These are phyloP conservation scores for Colletotrichum gloeosporioides DNA, from an alignment of 2,329 filamentous ascomycete species.

Conservation along the genomic window DNA sequence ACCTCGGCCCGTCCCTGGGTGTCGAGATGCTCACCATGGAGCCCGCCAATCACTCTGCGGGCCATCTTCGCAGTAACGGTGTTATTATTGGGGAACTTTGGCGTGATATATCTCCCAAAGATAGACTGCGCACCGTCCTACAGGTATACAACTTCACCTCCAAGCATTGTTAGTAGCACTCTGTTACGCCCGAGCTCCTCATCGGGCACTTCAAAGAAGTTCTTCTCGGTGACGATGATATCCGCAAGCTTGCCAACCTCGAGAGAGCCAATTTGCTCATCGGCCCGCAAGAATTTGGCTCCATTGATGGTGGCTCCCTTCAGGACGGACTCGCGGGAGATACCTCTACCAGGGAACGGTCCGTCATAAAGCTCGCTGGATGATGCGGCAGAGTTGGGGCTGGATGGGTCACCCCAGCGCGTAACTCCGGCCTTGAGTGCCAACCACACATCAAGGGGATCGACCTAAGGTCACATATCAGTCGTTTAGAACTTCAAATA, in stretches of 20 bases:
- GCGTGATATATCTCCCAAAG: constrained; percentile 23
- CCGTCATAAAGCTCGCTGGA: constrained; percentile 22
- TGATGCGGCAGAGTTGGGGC: constrained; percentile 28
- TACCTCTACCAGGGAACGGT: not conserved
- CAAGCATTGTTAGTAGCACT: constrained; percentile 30
- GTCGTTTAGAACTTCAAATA: not conserved
- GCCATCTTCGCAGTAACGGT: not conserved
- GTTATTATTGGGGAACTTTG: constrained; percentile 28
- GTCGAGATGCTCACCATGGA: not conserved
- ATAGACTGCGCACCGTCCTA: constrained; percentile 21
- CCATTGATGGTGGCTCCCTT: not conserved
- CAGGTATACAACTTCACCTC: constrained; percentile 29
- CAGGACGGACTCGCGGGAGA: constrained; percentile 23
- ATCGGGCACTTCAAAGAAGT: constrained; percentile 25
- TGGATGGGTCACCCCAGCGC: constrained; percentile 28
- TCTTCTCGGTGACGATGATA: constrained; percentile 27
- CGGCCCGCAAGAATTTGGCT: constrained; percentile 27
- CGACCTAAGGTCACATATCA: constrained; percentile 16
- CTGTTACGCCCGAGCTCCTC: constrained; percentile 27
- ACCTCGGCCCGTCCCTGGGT: not conserved
- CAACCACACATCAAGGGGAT: constrained; percentile 31
- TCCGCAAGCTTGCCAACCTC: constrained; percentile 31
- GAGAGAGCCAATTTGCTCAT: constrained; percentile 28
- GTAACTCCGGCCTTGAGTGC: constrained; percentile 30
- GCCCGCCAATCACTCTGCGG: not conserved